These are phyloP conservation scores for Hypoxylon sp. DNA, from an alignment of 2,329 filamentous ascomycete species.

Conservation along the genomic window DNA sequence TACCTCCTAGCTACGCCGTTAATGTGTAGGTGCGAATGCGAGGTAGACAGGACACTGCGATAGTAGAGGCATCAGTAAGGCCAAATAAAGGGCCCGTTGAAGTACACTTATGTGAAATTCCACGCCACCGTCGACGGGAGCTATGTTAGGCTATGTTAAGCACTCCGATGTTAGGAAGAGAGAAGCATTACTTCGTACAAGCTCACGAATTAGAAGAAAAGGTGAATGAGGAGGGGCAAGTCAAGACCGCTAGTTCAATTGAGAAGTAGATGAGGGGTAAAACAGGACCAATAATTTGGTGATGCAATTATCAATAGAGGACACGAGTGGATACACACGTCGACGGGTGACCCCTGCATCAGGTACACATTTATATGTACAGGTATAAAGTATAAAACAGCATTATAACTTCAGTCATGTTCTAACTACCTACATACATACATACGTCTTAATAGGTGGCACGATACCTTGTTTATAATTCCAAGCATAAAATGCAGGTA, in stretches of 20 bases:
- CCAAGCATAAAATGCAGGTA: constrained; percentile 3
- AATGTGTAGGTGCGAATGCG: neutral
- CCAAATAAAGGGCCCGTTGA: neutral
- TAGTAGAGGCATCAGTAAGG: neutral
- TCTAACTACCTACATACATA: neutral
- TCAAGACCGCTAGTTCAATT: constrained; percentile 22
- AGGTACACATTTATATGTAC: constrained; percentile 4
- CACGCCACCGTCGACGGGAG: constrained; percentile 3
- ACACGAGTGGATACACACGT: constrained; percentile 25
- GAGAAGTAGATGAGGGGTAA: constrained; percentile 33
- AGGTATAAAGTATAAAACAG: neutral
- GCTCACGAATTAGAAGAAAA: constrained; percentile 13
- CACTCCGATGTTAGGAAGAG: neutral
- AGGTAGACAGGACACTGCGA: neutral
- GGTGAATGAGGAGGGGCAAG: constrained; percentile 28
- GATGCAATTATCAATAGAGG: constrained; percentile 33
- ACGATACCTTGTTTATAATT: neutral
- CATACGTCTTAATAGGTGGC: neutral
- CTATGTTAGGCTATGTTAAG: neutral
- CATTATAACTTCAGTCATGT: constrained; percentile 4
- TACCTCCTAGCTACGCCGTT: constrained; percentile 6
- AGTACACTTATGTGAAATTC: constrained; percentile 14
- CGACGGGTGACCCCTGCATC: constrained; percentile 14
- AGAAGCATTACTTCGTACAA: constrained; percentile 2
- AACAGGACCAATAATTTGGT: constrained; percentile 17